Base-by-base conservation (phyloP, 768 basidiomycete species). In the Lactarius sp. region DNA sequence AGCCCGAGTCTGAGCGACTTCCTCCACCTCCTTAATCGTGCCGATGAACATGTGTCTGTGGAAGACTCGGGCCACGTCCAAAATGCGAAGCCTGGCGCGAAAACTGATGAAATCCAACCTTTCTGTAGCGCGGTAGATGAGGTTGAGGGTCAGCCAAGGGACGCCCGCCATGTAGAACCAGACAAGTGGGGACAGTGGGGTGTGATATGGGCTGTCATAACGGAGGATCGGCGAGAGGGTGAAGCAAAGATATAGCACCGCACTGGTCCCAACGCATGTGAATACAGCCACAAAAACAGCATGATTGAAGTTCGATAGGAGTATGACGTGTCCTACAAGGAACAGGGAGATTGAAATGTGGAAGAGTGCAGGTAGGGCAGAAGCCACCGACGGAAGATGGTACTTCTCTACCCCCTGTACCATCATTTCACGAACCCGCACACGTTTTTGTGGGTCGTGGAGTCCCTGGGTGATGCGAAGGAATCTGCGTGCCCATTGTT, bases 401-500 rank as follows among this genome's bases (percentile, higher is more conserved):
- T 31, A 14, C 36, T 20, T 53, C 16, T 37, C 36, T 4, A 37
- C 46, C n/a, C 50, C 61, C 33, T 61, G 54, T 7, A 18, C 9
- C 53, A 61, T 49, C 44, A 42, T 22, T 14, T 54, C 60, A 50
- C 60, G 60, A 6, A 56, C 50, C 1, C 60, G 60, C 10, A 46
- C 54, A 3, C 60, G 49, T 7, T 27, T 49, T 12, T 56, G 54
- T 4, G 60, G 60, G 6, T 36, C 41, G 31, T 27, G 34, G 12
- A n/a, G 53, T 10, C 27, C 22, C 18, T 61, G 60, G 1, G 54
- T 50, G 6, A 50, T 47, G 13, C 20, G 37, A 22, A 50, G 8
- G 54, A 56, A 61, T 56, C 27, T 33, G 37, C 60, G 60, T 27
- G 33, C 27, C 60, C 60, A 61, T 10, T 56, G 53, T 56, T 61